These are phyloP conservation scores for Scenedesmus sp. DNA, from an alignment of 163 green algal species.

Conservation along the genomic window DNA sequence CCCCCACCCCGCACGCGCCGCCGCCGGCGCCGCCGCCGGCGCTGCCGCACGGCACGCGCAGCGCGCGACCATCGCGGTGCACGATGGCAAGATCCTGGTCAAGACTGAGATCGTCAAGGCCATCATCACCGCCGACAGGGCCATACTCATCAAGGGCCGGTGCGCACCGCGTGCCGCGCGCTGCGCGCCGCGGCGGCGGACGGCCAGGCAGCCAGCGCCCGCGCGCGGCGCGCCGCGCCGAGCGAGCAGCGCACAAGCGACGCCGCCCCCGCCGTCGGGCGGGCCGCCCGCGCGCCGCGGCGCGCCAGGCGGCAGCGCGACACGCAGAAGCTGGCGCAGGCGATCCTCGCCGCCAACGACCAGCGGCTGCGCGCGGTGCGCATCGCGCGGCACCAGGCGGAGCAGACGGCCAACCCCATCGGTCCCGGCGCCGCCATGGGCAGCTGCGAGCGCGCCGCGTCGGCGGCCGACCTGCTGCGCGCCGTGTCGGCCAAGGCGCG, in stretches of 20 bases:
- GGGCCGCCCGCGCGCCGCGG: no score
- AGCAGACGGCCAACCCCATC: background rate
- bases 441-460: constrained; percentile 16
- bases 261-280: no score
- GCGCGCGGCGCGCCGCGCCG: background rate
- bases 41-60: no score
- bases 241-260: background rate
- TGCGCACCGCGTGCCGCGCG: background rate
- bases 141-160: constrained; percentile 40
- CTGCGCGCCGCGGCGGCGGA: background rate
- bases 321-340: constrained; percentile 4
- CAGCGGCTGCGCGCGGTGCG: background rate
- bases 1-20: no score
- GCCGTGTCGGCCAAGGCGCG: background rate
- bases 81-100: no score
- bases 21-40: no score
- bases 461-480: constrained; percentile 11
- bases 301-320: background rate
- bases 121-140: constrained; percentile 41
- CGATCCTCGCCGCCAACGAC: constrained; percentile 19
- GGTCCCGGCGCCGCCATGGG: background rate
- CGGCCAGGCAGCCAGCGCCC: background rate
- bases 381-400: background rate
- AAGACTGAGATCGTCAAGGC: constrained; percentile 17
- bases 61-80: no score